A percentile compares a stretch with the other conserved stretches of the same genome.
phyloP scores from a whole-genome alignment of 2,329 filamentous ascomycete species.

The Emericellopsis atlantica region DNA sequence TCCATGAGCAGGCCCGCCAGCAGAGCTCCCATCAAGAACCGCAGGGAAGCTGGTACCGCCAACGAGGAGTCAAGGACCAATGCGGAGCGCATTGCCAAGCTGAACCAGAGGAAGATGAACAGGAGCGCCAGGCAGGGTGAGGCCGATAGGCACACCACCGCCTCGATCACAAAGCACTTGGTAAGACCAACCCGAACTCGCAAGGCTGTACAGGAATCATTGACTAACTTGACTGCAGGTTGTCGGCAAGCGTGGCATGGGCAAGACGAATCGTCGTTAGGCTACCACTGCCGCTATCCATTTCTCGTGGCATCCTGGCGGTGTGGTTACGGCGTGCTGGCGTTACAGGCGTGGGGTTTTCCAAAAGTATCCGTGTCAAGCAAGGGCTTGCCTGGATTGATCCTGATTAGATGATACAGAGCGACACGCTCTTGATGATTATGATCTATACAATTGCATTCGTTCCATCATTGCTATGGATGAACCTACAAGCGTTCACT shows the following conservation, averaged over 20 bases:
- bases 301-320: too few relatives aligned
- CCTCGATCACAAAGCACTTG: conserved; percentile 79
- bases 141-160: conserved; percentile 79
- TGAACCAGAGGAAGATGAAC: conserved; percentile 98
- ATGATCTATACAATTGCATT: conserved; percentile 2
- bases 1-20: conserved; percentile 67
- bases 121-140: conserved; percentile 94
- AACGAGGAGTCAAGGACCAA: conserved; percentile 56
- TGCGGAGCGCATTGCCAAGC: conserved; percentile 76
- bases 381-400: not conserved
- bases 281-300: not conserved
- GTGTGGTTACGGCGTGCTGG: too few relatives aligned
- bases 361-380: not conserved
- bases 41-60: conserved; percentile 65
- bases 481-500: not conserved
- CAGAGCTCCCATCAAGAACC: conserved; percentile 48
- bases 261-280: conserved; percentile 69
- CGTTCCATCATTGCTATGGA: not conserved
- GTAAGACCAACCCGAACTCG: conserved; percentile 36
- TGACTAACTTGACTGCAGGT: conserved; percentile 40
- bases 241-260: conserved; percentile 84
- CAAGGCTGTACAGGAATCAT: conserved; percentile 1
- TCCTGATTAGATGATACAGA: too few relatives aligned
- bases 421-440: conserved; percentile 1
- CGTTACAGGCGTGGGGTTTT: too few relatives aligned